Base-by-base conservation (phyloP, 768 basidiomycete species). In the Nidularia sp. region DNA sequence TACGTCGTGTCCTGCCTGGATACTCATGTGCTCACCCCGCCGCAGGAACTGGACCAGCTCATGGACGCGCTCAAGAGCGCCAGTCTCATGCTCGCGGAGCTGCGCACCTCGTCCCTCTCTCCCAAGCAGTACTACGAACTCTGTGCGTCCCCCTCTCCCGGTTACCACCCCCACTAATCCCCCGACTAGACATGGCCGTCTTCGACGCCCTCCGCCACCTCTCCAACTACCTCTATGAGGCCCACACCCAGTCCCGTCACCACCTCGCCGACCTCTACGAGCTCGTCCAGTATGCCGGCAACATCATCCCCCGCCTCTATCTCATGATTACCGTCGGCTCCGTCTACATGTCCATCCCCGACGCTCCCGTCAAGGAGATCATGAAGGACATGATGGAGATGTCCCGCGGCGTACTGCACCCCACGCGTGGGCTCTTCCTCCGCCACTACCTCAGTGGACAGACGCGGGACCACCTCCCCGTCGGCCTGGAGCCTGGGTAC, bases 311-410 rank as follows among this genome's bases (percentile, higher is more conserved):
- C 25, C 85, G 93, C 13, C 77, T 92, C 34, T 93, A 98, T 71
- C 90, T 98, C 62, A 98, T 99, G 97, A 97, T 98, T 61, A 98
- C 97, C 36, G 96, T 99, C 55, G 97, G 97, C 57, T 92, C 96
- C 0, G 95, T 98, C 34, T 99, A 98, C 78, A 98, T 99, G 97
- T 94, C 93, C 31, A 86, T 98, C 48, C 85, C 93, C 2, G 96
- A 97, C 53, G 95, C 96, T 7, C 96, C 96, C 3, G 86, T 98
- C 51, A 97, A 94, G 77, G 96, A 99, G 73, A 93, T 99, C 56
- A 99, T 98, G 96, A 98, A 97, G 78, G 97, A 99, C 70, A 98
- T 98, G 96, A 89, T 99, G 89, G 97, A 99, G 70, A 98, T 98
- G 97, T 93, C 93, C 34, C 78, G 94, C 15, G 97, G 97, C 55